phyloP scores from a whole-genome alignment of 805 yeast species.

The Kuraishia borneana region DNA sequence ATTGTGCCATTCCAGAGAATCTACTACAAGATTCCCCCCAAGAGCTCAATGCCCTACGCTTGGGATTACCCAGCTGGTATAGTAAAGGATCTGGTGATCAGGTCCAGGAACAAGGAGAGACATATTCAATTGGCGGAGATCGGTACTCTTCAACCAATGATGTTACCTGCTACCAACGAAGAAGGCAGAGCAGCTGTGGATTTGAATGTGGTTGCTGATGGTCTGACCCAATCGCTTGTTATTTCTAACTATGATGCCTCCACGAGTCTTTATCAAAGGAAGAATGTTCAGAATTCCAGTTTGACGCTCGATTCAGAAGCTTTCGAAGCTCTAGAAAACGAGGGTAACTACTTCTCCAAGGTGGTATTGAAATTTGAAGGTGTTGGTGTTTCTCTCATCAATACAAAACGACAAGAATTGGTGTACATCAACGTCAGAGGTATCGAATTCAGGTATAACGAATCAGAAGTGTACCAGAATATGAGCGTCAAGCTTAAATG shows the following conservation, averaged over 20 bases:
- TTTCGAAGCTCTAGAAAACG: conserved; percentile 45
- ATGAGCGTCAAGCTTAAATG: conserved; percentile 76
- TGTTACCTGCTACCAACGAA: conserved; percentile 41
- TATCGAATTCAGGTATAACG: conserved; percentile 67
- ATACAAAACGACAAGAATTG: conserved; percentile 60
- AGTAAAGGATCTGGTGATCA: conserved; percentile 66
- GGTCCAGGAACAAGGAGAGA: conserved; percentile 65
- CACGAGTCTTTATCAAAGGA: conserved; percentile 60
- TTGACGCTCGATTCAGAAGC: conserved; percentile 25
- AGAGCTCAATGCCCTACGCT: conserved; percentile 94
- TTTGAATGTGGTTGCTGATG: conserved; percentile 90
- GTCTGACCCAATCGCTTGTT: conserved; percentile 82
- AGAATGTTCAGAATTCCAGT: conserved; percentile 16
- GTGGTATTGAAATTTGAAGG: conserved; percentile 68
- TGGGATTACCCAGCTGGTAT: conserved; percentile 95
- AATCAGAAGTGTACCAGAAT: conserved; percentile 76
- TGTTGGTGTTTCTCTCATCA: conserved; percentile 76
- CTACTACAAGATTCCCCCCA: conserved; percentile 72
- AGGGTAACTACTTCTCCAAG: conserved; percentile 39
- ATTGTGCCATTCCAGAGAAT: conserved; percentile 63
- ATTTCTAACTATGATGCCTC: conserved; percentile 76
- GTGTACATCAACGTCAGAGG: conserved; percentile 80
- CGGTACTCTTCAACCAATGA: conserved; percentile 83
- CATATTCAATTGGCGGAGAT: conserved; percentile 83
- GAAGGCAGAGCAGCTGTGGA: conserved; percentile 48